Evolutionary conservation across 768 basidiomycete species (phyloP), one percentile per base, ranked within the genome.

Genomic region (Auricularia sp.): DNA sequence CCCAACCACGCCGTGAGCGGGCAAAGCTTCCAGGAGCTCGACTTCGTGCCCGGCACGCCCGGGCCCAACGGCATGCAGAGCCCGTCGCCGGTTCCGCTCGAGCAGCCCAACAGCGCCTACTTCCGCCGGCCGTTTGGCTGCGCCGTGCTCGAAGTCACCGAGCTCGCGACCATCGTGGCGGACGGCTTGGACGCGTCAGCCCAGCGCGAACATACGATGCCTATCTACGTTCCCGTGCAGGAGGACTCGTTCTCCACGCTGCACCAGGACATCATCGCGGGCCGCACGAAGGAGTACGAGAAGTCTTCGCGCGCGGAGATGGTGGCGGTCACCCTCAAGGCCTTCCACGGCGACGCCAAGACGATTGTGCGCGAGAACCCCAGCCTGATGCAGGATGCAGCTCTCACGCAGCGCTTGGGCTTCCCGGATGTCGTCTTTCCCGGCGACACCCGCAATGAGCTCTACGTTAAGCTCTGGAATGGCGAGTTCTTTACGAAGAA

Each of bases 341-440:
- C 91, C 44, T 94, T 96, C 75, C 86, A 89, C 34, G 96, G 96
- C n/a, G 85, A 92, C 66, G 81, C 85, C 0, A 73, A 79, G 47
- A 86, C 85, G 1, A 84, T 97, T 68, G 81, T 92, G 16, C 83
- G 82, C 64, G 93, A 96, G 74, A 93, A 96, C 73, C 87, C 89
- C 34, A 88, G 89, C 1, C 76, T 95, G 18, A 79, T 98, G 29
- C 87, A 89, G 66, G 91, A 89, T 68, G 83, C 85, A 8, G 90
- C 95, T 0, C 82, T 87, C 58, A 94, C 94, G 1, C 77, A 89
- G 13, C 89, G 93, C 3, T 85, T 98, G 39, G 94, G 94, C 36
- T 98, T 98, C 73, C 91, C 96, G 0, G 96, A 98, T 69, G 94
- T 97, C 6, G 94, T 96, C 8, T 94, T 94, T 72, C 95, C 95